Evolutionary conservation across 2,329 filamentous ascomycete genomes (phyloP), one percentile per base, ranked within the genome.

Genomic region (Penicillium palitans): DNA sequence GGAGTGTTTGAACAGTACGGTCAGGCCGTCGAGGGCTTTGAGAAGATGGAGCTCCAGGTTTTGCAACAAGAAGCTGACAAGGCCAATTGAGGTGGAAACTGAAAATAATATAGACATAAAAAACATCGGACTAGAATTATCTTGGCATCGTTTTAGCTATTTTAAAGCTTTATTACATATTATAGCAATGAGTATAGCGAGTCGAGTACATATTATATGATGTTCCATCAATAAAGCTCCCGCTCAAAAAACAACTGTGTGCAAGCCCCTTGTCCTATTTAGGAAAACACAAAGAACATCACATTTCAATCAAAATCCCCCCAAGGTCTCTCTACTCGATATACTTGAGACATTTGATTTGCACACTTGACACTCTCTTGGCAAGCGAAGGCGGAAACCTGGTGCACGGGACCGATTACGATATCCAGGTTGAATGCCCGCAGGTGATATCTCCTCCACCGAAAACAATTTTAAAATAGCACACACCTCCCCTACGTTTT

Each of bases 1-100:
- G 89, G 85, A 0, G 79, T 88, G 2, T 98, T 91, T 78, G 85
- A 90, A 73, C 78, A 78, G 72, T 98, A 98, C 75, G 91, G 90
- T 0, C 80, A 83, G 46, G 89, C 93, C 12, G 74, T 97, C 42
- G 83, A 84, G 51, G 90, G 88, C 0, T 96, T 96, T 76, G 87
- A 87, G 68, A 79, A 82, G 75, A 89, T 93, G 83, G 92, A 96
- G 79, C 72, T 79, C 65, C 77, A 76, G 70, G 84, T 93, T 40
- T 73, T 95, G 71, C 70, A 75, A 69, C 63, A 74, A 58, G 72
- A 68, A 47, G 62, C 59, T 13, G 50, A 48, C 6, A 50, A 57
- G 41, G 56, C 56, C 31, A 41, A 33, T 35, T 31, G 15, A 33
- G 21, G 7, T 48, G 21, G 9, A n/a, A 37, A 12, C 19, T 48